A percentile compares a stretch with the other conserved stretches of the same genome.
phyloP scores from a whole-genome alignment of 805 yeast genomes.

The Yamadazyma insecticola region DNA sequence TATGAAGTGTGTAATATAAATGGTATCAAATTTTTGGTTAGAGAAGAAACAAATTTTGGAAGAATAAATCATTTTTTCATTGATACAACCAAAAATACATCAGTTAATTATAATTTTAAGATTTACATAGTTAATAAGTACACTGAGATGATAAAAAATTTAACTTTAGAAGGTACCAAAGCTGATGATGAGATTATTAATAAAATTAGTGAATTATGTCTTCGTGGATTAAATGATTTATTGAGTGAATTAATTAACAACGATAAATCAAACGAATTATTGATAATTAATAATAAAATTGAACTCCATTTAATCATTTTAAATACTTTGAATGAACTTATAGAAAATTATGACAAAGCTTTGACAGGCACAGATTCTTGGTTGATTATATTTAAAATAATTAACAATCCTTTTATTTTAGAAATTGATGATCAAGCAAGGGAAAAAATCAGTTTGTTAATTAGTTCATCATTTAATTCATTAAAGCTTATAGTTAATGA shows the following conservation, averaged over 20 bases:
- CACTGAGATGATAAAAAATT: conserved; percentile 42
- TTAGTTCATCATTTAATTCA: conserved; percentile 73
- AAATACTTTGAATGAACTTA: conserved; percentile 61
- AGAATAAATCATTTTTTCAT: conserved; percentile 46
- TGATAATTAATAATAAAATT: conserved; percentile 54
- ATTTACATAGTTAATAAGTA: conserved; percentile 47
- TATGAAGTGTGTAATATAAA: conserved; percentile 50
- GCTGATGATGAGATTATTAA: conserved; percentile 4
- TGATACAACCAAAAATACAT: conserved; percentile 31
- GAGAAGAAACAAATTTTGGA: conserved; percentile 25
- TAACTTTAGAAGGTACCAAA: conserved; percentile 34
- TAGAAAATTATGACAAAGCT: conserved; percentile 72
- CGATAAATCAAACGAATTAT: conserved; percentile 23
- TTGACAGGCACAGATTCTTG: conserved; percentile 52
- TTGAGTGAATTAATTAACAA: conserved; percentile 8
- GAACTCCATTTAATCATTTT: conserved; percentile 62
- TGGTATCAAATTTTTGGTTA: conserved; percentile 44
- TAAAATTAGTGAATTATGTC: conserved; percentile 19
- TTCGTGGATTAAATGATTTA: conserved; percentile 36
- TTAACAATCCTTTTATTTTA: conserved; percentile 49
- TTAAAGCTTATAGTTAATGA: conserved; percentile 83
- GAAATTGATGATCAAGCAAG: conserved; percentile 16
- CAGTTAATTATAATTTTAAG: conserved; percentile 41
- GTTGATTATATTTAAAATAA: conserved; percentile 63
- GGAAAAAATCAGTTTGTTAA: conserved; percentile 48